Base-by-base conservation (phyloP, 208 protist genomes). In the Acanthamoeba triangularis region DNA sequence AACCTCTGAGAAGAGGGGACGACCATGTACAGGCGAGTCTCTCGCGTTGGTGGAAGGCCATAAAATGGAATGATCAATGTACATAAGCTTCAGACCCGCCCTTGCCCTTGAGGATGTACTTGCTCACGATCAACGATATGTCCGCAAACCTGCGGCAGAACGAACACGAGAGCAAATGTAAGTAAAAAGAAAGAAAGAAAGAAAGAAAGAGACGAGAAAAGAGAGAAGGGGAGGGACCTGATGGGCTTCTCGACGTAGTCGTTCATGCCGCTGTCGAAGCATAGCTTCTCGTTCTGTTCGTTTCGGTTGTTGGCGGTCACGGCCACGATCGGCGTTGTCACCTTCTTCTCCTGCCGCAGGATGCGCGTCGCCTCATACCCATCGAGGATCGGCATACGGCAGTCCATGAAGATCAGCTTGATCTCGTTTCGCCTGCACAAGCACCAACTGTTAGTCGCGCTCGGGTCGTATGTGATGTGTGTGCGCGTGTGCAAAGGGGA, bases 391-490 rank as follows among this genome's bases (percentile, higher is more conserved):
- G 87, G 87, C 87, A 93, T 93, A 18, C 63, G 87, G 61, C 87
- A 93, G 63, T 93, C 87, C 87, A 93, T 93, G 63, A 93, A 93
- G 23, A 93, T 93, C 14, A 88, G 35, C 80, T 88, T 88, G 41
- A 88, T 30, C n/a, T 88, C 80, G 52, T 88, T 88, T n/a, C 52
- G 61, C 30, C 80, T 88, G 74, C 74, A 18, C 30, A 30, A 23
- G 13, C 6, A 25, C 33, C 54, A 61, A 16, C 49, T 16, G 44
- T 49, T 14, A 49, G 44, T 13, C 44, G 6, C 14, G 44, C 44
- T 6, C 11, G 13, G 14, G 44, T 14, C 44, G 44, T 14, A 13
- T 49, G 44, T 13, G 44, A 13, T 47, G 1, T 47, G 41, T 47
- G 52, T 56, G 52, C 16, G 52, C 52, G 52, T 7, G 52, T 7